Base-by-base conservation (phyloP, 495 filamentous ascomycete species). In the Niebla homalea region DNA sequence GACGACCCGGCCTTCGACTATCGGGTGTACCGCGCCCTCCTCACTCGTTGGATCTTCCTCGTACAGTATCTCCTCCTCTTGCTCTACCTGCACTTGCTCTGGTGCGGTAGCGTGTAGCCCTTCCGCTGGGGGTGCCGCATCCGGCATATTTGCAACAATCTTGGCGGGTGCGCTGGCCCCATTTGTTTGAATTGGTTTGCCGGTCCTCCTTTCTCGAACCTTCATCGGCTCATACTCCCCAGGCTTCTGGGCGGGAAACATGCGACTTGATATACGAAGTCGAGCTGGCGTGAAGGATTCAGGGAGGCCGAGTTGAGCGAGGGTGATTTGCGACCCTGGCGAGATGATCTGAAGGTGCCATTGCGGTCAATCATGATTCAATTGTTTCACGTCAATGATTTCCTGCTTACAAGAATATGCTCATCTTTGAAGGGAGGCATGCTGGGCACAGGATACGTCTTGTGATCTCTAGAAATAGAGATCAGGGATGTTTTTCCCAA, bases 301-400 rank as follows among this genome's bases (percentile, higher is more conserved):
- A 48, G 83, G 83, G 36, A 94, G 81, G 42, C 92, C 92, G 18
- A 95, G 75, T 71, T 96, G 92, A 55, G 90, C 93, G 63, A 94
- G 78, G 53, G 89, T 96, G 50, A 84, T 89, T 65, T 87, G 83
- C 61, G 89, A 94, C 59, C 92, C 92, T 37, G 93, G 92, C 65
- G 85, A 87, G 70, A 98, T 90, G 66, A 98, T 78, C 82, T 86
- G 57, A n/a, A 36, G 25, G 5, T 14, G 19, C 20, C 23, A 41
- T 36, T 43, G 22, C 26, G 11, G 51, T 32, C 29, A 32, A 11
- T 32, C 7, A 11, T 11, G 8, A 11, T 32, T 32, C 14, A 7
- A 11, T 32, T 2, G 29, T 32, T 32, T 3, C 29, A 7, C 7
- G 2, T 45, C 1, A 4, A 20, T 38, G 38, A 10, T 5, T 25